Percentiles rank a stretch among this genome's conserved stretches.
Evolutionary conservation across 495 filamentous ascomycete genomes (phyloP).

Genomic region (Talaromyces trachyspermus): DNA sequence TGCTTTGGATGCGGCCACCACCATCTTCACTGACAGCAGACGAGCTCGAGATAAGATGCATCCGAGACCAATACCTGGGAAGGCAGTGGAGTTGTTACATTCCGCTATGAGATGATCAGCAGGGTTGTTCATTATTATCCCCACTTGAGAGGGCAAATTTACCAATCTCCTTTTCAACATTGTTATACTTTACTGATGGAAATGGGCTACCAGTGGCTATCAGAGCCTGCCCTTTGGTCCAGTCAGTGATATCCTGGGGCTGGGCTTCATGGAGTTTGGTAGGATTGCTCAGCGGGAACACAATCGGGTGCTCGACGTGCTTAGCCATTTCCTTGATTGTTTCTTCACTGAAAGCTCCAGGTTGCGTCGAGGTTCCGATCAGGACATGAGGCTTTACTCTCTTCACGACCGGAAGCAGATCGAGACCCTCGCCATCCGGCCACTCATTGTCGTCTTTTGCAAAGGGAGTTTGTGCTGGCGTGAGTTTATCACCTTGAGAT

Average conservation of each 20-base stretch:
- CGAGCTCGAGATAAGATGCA: constrained; percentile 59
- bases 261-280: constrained; percentile 77
- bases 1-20: constrained; percentile 69
- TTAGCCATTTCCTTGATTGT: constrained; percentile 72
- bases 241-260: constrained; percentile 67
- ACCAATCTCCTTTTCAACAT: constrained; percentile 57
- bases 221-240: constrained; percentile 73
- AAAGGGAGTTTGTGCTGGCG: constrained; percentile 57
- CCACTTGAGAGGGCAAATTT: constrained; percentile 12
- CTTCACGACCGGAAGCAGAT: constrained; percentile 60
- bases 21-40: constrained; percentile 66
- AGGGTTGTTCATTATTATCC: background rate
- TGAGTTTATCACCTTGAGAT: constrained; percentile 52
- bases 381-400: constrained; percentile 73
- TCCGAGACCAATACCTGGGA: constrained; percentile 80
- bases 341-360: constrained; percentile 70
- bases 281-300: constrained; percentile 83
- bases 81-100: constrained; percentile 86
- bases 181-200: constrained; percentile 62
- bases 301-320: constrained; percentile 67
- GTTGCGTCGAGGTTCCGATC: constrained; percentile 77
- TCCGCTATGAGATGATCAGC: constrained; percentile 44
- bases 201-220: constrained; percentile 84
- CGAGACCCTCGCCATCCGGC: constrained; percentile 45
- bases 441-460: constrained; percentile 61